Base-by-base conservation (phyloP, 768 basidiomycete genomes). In the Strobilomyces dryophilus region DNA sequence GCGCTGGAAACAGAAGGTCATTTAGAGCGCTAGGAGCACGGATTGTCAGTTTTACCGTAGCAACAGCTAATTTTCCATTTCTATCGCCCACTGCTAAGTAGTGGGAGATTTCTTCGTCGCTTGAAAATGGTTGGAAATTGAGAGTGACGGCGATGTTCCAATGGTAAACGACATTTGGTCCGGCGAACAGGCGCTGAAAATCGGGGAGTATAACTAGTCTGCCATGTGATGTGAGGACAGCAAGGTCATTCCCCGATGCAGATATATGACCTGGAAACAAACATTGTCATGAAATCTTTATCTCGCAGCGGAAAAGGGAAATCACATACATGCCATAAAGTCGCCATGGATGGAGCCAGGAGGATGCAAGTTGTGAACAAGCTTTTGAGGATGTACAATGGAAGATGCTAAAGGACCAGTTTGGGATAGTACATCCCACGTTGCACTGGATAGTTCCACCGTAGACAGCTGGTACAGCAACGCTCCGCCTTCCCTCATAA, bases 31-130 rank as follows among this genome's bases (percentile, higher is more conserved):
- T 14, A 12, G n/a, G 17, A 5, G 17, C 20, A 17, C 4, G 18
- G 29, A 36, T 3, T 17, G 9, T 34, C 39, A 52, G 56, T 15
- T 45, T n/a, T n/a, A 81, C 82, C 17, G 78, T 82, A 29, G 75
- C 79, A 18, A 78, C 71, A 4, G 71, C 76, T 1, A 81, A 66
- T 50, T 76, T 65, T 15, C 67, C 71, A 40, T 75, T 62, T 43
- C 34, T 49, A n/a, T 53, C 49, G 21, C 78, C 77, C 32, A 76
- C 76, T 8, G 81, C 76, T 4, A 83, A 70, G 63, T 83, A 83
- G 37, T 69, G 63, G 0, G 80, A 76, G 10, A 68, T 57, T 7
- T 66, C 62, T 11, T 3, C 20, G 5, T 51, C 49, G 12, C 31
- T 47, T 21, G 48, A 43, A 21, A 26, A 37, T n/a, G 61, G 55